phyloP scores from a whole-genome alignment of 352 stramenopile species.

The Phytophthora idaei region DNA sequence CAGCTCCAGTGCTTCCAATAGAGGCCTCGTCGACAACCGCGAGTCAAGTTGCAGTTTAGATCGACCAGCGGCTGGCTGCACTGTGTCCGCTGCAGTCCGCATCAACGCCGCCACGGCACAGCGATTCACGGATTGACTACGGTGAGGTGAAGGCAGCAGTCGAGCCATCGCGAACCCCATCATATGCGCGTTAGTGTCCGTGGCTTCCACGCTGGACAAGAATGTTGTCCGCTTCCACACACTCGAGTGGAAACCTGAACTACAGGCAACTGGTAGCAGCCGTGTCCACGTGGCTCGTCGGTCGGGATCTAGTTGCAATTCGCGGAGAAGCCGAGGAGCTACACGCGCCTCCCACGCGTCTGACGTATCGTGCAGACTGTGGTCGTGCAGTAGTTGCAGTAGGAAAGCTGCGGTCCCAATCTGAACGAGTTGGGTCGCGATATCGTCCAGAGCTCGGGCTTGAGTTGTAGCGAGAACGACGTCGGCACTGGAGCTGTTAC shows the following conservation, averaged over 20 bases:
- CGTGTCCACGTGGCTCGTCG: slow-evolving; percentile 23
- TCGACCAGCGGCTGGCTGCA: neutral
- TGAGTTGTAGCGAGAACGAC: slow-evolving; percentile 13
- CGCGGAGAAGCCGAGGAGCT: slow-evolving; percentile 5
- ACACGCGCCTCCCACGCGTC: slow-evolving; percentile 24
- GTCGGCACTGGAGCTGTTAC: slow-evolving; percentile 3
- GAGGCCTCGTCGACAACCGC: slow-evolving; percentile 3
- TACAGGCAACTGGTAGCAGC: slow-evolving; percentile 54
- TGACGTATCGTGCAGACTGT: slow-evolving; percentile 5
- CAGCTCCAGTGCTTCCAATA: slow-evolving; percentile 33
- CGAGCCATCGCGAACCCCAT: slow-evolving; percentile 41
- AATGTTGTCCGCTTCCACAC: slow-evolving; percentile 51
- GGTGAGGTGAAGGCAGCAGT: slow-evolving; percentile 29
- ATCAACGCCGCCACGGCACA: slow-evolving; percentile 30
- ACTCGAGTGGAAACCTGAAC: slow-evolving; percentile 44
- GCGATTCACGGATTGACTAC: slow-evolving; percentile 17
- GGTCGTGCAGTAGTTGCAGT: slow-evolving; percentile 37
- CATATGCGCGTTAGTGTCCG: slow-evolving; percentile 61
- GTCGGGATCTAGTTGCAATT: slow-evolving; percentile 25
- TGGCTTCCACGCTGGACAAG: slow-evolving; percentile 40
- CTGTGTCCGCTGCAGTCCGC: slow-evolving; percentile 6
- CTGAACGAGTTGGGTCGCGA: slow-evolving; percentile 30
- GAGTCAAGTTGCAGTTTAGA: slow-evolving; percentile 26
- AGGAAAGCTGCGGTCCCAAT: slow-evolving; percentile 45
- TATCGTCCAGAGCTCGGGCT: slow-evolving; percentile 30